phyloP scores from a whole-genome alignment of 202 grass and related monocot genomes.

The Carex sylvatica region DNA sequence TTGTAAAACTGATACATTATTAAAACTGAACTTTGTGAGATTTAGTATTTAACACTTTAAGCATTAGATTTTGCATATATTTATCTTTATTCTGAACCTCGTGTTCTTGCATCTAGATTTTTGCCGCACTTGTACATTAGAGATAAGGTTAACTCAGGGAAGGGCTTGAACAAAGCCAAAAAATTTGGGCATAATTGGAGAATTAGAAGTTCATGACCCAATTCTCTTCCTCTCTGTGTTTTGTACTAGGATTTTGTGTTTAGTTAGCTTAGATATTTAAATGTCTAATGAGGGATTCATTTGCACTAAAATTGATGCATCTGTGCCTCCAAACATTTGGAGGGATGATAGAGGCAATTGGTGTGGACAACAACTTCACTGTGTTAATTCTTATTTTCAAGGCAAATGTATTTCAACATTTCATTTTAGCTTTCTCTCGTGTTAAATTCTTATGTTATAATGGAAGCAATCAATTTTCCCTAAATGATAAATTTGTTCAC shows the following conservation, averaged over 20 bases:
- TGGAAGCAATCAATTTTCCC: background rate
- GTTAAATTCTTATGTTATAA: background rate
- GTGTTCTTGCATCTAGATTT: background rate
- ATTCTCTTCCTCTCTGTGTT: background rate
- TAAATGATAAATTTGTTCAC: constrained; percentile 15
- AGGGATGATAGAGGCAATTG: constrained; percentile 11
- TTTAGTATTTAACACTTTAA: background rate
- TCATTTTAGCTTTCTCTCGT: background rate
- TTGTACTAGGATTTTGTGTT: background rate
- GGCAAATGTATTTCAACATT: constrained; percentile 1
- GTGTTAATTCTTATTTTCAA: background rate
- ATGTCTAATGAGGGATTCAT: constrained; percentile 18
- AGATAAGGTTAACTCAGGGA: background rate
- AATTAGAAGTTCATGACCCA: background rate
- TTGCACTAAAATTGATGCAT: constrained; percentile 10
- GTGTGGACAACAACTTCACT: background rate
- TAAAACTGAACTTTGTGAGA: background rate
- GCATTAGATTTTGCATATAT: background rate
- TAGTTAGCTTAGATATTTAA: background rate
- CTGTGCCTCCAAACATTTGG: constrained; percentile 16
- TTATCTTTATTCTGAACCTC: background rate
- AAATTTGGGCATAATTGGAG: background rate
- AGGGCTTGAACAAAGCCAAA: background rate
- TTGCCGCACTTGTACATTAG: background rate
- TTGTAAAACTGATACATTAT: background rate